Evolutionary conservation across 306 rosid genomes (phyloP).

Genomic region (Sesbania bispinosa): DNA sequence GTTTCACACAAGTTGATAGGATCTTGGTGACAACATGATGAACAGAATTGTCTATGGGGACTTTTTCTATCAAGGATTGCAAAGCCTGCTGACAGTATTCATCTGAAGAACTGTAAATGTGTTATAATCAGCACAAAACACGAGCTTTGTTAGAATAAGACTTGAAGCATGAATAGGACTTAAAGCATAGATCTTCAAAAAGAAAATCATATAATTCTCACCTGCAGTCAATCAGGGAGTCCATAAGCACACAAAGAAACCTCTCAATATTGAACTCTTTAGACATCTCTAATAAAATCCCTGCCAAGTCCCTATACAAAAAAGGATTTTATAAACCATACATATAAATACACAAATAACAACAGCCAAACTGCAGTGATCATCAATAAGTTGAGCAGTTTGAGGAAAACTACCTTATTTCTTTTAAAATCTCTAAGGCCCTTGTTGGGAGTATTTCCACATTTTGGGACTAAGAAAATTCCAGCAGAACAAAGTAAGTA

Average conservation of each 20-base stretch:
- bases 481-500: constrained; percentile 27
- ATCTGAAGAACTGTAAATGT: constrained; percentile 58
- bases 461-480: constrained; percentile 59
- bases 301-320: constrained; percentile 59
- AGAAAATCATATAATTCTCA: constrained; percentile 27
- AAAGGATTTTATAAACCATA: constrained; percentile 23
- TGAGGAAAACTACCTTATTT: constrained; percentile 53
- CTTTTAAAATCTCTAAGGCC: constrained; percentile 65
- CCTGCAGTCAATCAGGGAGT: constrained; percentile 76
- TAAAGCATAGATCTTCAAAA: constrained; percentile 7
- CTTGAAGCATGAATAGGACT: not conserved
- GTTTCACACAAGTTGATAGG: constrained; percentile 58
- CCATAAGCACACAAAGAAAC: constrained; percentile 68
- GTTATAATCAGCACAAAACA: constrained; percentile 29
- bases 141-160: not conserved
- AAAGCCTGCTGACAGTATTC: constrained; percentile 58
- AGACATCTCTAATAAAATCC: constrained; percentile 54
- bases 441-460: constrained; percentile 60
- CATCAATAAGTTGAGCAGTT: constrained; percentile 7
- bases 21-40: constrained; percentile 54
- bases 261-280: constrained; percentile 71
- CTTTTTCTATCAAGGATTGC: constrained; percentile 64
- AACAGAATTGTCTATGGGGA: constrained; percentile 52
- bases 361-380: not conserved
- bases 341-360: constrained; percentile 5